Evolutionary conservation across 2,329 filamentous ascomycete genomes (phyloP).

Genomic region (Pseudogymnoascus sp.): DNA sequence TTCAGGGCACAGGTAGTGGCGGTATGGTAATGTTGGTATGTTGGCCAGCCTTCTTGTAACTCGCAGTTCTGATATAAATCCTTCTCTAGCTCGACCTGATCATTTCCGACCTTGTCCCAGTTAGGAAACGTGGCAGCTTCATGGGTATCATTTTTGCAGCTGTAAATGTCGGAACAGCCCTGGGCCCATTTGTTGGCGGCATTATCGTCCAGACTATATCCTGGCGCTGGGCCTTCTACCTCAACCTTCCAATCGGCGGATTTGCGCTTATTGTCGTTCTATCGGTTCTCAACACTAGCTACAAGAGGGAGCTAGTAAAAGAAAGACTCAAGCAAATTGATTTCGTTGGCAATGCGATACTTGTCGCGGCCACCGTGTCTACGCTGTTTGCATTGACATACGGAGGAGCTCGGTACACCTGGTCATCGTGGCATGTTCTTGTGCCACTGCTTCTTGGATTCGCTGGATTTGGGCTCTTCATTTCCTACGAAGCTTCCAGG

Average conservation of each 20-base stretch:
- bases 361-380: slow-evolving; percentile 32
- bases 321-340: slow-evolving; percentile 35
- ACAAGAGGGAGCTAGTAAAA: slow-evolving; percentile 24
- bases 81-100: slow-evolving; percentile 35
- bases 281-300: slow-evolving; percentile 30
- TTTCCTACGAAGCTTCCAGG: slow-evolving; percentile 30
- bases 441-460: slow-evolving; percentile 37
- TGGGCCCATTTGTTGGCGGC: slow-evolving; percentile 34
- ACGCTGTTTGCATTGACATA: slow-evolving; percentile 37
- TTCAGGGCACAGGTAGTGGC: slow-evolving; percentile 39
- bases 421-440: slow-evolving; percentile 34
- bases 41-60: neutral
- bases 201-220: slow-evolving; percentile 32
- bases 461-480: slow-evolving; percentile 31
- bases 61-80: neutral
- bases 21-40: neutral
- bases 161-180: slow-evolving; percentile 34
- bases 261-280: slow-evolving; percentile 18
- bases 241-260: slow-evolving; percentile 32
- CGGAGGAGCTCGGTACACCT: slow-evolving; percentile 35
- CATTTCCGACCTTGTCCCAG: slow-evolving; percentile 41
- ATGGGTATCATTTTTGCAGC: slow-evolving; percentile 31
- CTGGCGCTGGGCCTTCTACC: slow-evolving; percentile 42
- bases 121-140: slow-evolving; percentile 38
- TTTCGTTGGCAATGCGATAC: slow-evolving; percentile 34